A percentile compares a stretch with the other conserved stretches of the same genome.
phyloP scores from a whole-genome alignment of 768 basidiomycete genomes.

The Collybia sp. region DNA sequence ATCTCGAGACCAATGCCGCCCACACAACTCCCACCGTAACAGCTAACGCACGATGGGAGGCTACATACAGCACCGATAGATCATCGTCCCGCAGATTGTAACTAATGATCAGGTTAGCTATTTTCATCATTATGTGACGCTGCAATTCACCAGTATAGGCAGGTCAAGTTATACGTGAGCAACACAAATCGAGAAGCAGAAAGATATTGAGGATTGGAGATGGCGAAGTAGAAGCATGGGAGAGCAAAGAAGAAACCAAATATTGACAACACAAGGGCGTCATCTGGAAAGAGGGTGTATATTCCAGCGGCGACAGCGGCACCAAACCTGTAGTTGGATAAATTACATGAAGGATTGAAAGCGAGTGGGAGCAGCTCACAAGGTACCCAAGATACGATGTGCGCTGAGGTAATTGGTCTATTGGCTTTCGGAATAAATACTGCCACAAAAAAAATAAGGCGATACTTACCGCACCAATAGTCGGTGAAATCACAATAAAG shows the following conservation, averaged over 20 bases:
- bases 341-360: too few species aligned
- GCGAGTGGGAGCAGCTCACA: constrained; percentile 42
- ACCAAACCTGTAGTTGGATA: constrained; percentile 49
- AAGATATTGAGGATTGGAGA: constrained; percentile 72
- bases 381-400: constrained; percentile 81
- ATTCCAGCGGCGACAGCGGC: constrained; percentile 70
- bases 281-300: constrained; percentile 73
- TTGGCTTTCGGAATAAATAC: constrained; percentile 7
- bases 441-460: background rate
- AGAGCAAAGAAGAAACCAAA: constrained; percentile 89
- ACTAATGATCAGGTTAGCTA: constrained; percentile 28
- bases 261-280: constrained; percentile 67
- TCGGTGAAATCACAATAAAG: constrained; percentile 89
- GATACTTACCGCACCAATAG: constrained; percentile 70
- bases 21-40: constrained; percentile 86
- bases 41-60: constrained; percentile 70
- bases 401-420: constrained; percentile 85
- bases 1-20: constrained; percentile 83
- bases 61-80: constrained; percentile 62
- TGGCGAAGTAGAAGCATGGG: constrained; percentile 91
- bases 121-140: background rate
- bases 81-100: constrained; percentile 73
- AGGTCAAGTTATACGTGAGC: constrained; percentile 88
- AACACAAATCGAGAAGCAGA: constrained; percentile 77
- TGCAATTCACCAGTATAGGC: constrained; percentile 48